These are phyloP conservation scores for Podospora pseudopauciseta DNA, from an alignment of 495 filamentous ascomycete species.

Conservation along the genomic window DNA sequence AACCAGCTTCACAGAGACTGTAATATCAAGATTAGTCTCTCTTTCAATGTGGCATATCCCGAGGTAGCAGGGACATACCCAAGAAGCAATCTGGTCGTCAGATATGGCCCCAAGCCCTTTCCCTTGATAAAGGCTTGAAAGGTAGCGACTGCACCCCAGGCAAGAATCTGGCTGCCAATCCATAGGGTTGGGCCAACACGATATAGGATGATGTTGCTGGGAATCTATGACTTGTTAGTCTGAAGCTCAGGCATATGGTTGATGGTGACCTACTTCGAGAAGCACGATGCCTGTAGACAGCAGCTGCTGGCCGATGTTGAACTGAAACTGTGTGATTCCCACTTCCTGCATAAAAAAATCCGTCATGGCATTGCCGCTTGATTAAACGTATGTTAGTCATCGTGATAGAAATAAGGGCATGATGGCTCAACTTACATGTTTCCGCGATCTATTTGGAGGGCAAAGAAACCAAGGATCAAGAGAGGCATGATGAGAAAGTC, in stretches of 20 bases:
- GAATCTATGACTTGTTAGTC: conserved; percentile 31
- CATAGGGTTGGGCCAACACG: conserved; percentile 52
- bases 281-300: conserved; percentile 55
- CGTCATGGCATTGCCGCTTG: conserved; percentile 29
- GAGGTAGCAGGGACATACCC: conserved; percentile 34
- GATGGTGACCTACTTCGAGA: conserved; percentile 33
- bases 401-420: not conserved
- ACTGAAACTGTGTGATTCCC: conserved; percentile 53
- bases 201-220: conserved; percentile 55
- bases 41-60: not conserved
- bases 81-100: conserved; percentile 52
- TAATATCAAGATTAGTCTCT: not conserved
- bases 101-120: conserved; percentile 46
- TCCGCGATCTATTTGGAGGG: conserved; percentile 52
- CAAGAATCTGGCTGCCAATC: conserved; percentile 54
- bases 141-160: conserved; percentile 54
- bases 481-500: conserved; percentile 52
- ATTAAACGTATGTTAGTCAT: not conserved
- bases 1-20: conserved; percentile 52
- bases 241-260: not conserved
- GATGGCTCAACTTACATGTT: conserved; percentile 19
- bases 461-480: conserved; percentile 55
- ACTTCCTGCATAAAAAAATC: conserved; percentile 50
- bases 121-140: conserved; percentile 53
- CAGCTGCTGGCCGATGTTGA: conserved; percentile 56